Base-by-base conservation (phyloP, 2,329 filamentous ascomycete genomes). In the Drechmeria coniospora region DNA sequence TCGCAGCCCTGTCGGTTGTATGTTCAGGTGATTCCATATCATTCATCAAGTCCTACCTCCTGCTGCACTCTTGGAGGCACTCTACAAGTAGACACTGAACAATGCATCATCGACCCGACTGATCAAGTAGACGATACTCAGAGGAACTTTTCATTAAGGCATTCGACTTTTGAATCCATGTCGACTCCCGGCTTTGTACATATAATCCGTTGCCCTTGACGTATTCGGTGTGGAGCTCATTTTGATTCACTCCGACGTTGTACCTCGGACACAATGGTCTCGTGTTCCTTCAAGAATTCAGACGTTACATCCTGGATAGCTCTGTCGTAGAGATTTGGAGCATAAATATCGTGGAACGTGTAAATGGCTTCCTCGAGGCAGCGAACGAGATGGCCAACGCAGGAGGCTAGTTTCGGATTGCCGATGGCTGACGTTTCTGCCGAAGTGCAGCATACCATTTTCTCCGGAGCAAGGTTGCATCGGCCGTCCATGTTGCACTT, bases 151-250 rank as follows among this genome's bases (percentile, higher is more conserved):
- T 33, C 26, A 30, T 35, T 4, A 39, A 22, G 1, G 27, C 32
- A 23, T 36, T 31, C n/a, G 33, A 35, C 28, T 23, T 26, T 6
- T 31, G 32, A 22, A 37, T 26, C 23, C 36, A 22, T 35, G 8
- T 34, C 35, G 19, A 19, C 3, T 26, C 35, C 26, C 3, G 33
- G 32, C 21, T 35, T n/a, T n/a, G n/a, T n/a, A n/a, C 33, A 17
- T 38, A 34, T 9, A 39, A 25, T 9, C 34, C 35, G 9, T 40
- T 34, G 8, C 33, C 21, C 27, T 36, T 37, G 20, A 39, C 25
- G 17, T 37, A 32, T 11, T 33, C 22, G 11, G 36, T 38, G 16
- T 38, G 42, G n/a, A 25, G 33, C 19, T 41, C 32, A 28, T 30
- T 35, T 4, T 36, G 28, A 25, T 37, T 27, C 25, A 26, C 27